Base-by-base conservation (phyloP, 176 grass and related monocot genomes). In the Otatea glauca region DNA sequence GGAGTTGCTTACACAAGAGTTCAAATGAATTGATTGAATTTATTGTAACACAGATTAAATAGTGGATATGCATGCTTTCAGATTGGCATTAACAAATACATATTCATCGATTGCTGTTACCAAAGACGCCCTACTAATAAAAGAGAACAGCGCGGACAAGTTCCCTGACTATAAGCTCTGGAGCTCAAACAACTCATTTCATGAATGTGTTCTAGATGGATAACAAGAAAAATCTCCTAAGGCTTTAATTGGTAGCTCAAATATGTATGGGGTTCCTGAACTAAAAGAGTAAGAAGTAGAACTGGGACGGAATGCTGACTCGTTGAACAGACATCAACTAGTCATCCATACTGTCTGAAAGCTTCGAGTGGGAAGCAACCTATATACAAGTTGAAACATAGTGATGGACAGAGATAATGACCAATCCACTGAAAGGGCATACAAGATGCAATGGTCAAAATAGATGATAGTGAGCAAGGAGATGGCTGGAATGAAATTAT, bases 91-190 rank as follows among this genome's bases (percentile, higher is more conserved):
- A 62, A 20, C 2, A 67, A 44, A 55, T 66, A 76, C 37, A 41
- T 70, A 77, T 70, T 53, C 83, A 48, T 21, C 8, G 4, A n/a
- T 20, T 71, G 9, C 23, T 61, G 42, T 43, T 63, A 83, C 66
- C n/a, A 56, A 76, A 82, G 50, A 68, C 61, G 15, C n/a, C 32
- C 23, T 77, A n/a, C 32, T 77, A 70, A 69, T 24, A 81, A 45
- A 45, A 84, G 6, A 68, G 23, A 42, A 51, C 45, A 72, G 15
- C 18, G 13, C 29, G 21, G 34, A 66, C 65, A 10, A 59, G 9
- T 58, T 66, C 27, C 16, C 45, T 54, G 20, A 55, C 7, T 47
- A 42, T 35, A 41, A 60, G 65, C 42, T 42, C 14, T 25, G 39
- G 18, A 50, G 38, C 21, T 78, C 9, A 79, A 84, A 73, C 8